Evolutionary conservation across 306 rosid species (phyloP).

Genomic region (Lathyrus oleraceus): DNA sequence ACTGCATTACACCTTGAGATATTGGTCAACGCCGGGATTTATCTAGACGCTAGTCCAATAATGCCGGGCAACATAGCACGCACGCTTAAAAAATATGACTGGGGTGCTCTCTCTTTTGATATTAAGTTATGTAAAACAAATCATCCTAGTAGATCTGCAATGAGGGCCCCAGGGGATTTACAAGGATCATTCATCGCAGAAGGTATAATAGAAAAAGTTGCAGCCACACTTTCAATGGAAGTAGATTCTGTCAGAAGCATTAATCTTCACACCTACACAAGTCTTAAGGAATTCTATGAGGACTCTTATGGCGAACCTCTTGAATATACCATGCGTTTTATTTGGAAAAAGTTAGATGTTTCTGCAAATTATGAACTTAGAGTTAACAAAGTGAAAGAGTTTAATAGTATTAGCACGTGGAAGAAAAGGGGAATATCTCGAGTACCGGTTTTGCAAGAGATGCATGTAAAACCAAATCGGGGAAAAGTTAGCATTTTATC

Average conservation of each 20-base stretch:
- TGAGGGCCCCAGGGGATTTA: constrained; percentile 85
- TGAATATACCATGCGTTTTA: too few relatives aligned
- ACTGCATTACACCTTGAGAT: constrained; percentile 70
- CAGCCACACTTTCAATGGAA: too few relatives aligned
- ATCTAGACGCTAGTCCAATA: constrained; percentile 51
- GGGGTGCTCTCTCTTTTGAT: constrained; percentile 84
- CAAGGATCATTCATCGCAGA: constrained; percentile 88
- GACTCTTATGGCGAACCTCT: too few relatives aligned
- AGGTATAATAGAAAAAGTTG: constrained; percentile 71
- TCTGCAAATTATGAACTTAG: too few relatives aligned
- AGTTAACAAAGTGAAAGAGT: too few relatives aligned
- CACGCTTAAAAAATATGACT: constrained; percentile 74
- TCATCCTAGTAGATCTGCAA: constrained; percentile 65
- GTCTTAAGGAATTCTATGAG: too few relatives aligned
- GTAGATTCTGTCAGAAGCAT: too few relatives aligned
- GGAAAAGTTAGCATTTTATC: constrained; percentile 72
- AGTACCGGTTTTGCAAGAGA: constrained; percentile 45
- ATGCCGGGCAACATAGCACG: constrained; percentile 48
- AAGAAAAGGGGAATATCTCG: too few relatives aligned
- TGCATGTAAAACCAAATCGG: constrained; percentile 50
- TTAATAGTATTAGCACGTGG: too few relatives aligned
- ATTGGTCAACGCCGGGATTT: constrained; percentile 68
- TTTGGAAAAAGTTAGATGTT: too few relatives aligned
- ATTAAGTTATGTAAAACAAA: constrained; percentile 81
- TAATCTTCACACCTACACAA: too few relatives aligned